Percentiles rank a stretch among this genome's conserved stretches.
phyloP scores from a whole-genome alignment of 2,329 filamentous ascomycete genomes.

The Penicillium occitanis region DNA sequence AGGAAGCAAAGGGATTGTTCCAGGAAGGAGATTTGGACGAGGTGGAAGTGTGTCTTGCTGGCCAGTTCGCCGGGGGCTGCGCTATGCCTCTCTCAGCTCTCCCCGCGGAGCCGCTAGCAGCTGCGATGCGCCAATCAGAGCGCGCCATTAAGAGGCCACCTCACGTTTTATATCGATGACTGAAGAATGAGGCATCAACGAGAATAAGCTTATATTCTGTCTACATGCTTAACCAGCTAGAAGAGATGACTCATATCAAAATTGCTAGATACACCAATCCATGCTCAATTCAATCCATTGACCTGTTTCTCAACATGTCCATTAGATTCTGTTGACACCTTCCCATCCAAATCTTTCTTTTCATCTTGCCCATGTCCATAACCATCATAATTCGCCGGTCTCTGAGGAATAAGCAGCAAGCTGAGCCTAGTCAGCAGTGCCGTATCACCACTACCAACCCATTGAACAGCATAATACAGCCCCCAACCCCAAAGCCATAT shows the following conservation, averaged over 20 bases:
- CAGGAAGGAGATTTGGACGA: conserved; percentile 3
- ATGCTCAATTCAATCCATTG: not conserved
- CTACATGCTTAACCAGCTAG: not conserved
- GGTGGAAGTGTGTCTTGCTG: conserved; percentile 28
- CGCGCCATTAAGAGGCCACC: conserved; percentile 18
- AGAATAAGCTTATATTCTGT: not conserved
- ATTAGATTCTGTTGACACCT: conserved; percentile 8
- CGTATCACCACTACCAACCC: conserved; percentile 15
- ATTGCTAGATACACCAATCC: not conserved
- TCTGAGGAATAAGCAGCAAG: conserved; percentile 5
- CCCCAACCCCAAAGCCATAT: conserved; percentile 22
- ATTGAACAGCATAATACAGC: conserved; percentile 15
- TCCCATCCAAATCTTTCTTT: not conserved
- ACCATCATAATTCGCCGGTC: not conserved
- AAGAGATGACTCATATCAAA: not conserved
- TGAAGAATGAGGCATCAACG: not conserved
- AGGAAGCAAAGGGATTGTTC: conserved; percentile 3
- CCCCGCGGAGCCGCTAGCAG: conserved; percentile 16
- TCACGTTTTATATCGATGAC: conserved; percentile 5
- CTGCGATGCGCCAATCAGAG: conserved; percentile 17
- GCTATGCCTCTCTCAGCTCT: conserved; percentile 18
- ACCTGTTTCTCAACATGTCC: not conserved
- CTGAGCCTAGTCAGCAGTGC: conserved; percentile 16
- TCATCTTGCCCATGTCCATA: not conserved
- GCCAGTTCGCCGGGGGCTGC: conserved; percentile 25